Percentiles rank a stretch among this genome's conserved stretches.
Evolutionary conservation across 1,139 yeast genomes (phyloP).

Genomic region (Kurtzmaniella natalensis): DNA sequence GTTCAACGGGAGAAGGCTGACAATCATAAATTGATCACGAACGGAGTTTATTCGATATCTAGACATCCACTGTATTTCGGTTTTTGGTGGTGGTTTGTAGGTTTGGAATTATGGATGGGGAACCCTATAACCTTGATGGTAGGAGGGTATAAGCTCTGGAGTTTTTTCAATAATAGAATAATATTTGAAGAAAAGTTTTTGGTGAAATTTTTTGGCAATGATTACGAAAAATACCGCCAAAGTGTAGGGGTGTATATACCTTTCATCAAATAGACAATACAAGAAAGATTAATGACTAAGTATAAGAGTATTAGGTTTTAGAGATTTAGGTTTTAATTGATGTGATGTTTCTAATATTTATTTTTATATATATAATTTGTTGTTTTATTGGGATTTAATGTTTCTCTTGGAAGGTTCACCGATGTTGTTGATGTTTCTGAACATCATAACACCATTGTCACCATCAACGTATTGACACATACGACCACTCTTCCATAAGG

Average conservation of each 20-base stretch:
- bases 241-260: conserved; percentile 61
- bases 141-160: conserved; percentile 45
- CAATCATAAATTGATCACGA: conserved; percentile 63
- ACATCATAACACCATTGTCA: conserved; percentile 57
- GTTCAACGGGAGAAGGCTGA: conserved; percentile 51
- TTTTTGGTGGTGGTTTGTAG: conserved; percentile 90
- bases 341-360: background rate
- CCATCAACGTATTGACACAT: conserved; percentile 59
- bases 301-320: background rate
- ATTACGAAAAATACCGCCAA: conserved; percentile 52
- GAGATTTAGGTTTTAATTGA: background rate
- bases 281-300: background rate
- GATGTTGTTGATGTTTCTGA: conserved; percentile 48
- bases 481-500: conserved; percentile 55
- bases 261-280: conserved; percentile 33
- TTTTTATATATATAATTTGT: background rate
- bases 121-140: conserved; percentile 35
- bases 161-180: conserved; percentile 67
- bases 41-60: conserved; percentile 61
- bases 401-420: conserved; percentile 22
- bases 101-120: conserved; percentile 66
- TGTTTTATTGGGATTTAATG: background rate
- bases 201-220: conserved; percentile 62
- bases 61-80: conserved; percentile 94
- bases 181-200: conserved; percentile 64